Evolutionary conservation across 1,284 basidiomycete species (phyloP), one percentile per base, ranked within the genome.

Genomic region (Phylloporus sp.): DNA sequence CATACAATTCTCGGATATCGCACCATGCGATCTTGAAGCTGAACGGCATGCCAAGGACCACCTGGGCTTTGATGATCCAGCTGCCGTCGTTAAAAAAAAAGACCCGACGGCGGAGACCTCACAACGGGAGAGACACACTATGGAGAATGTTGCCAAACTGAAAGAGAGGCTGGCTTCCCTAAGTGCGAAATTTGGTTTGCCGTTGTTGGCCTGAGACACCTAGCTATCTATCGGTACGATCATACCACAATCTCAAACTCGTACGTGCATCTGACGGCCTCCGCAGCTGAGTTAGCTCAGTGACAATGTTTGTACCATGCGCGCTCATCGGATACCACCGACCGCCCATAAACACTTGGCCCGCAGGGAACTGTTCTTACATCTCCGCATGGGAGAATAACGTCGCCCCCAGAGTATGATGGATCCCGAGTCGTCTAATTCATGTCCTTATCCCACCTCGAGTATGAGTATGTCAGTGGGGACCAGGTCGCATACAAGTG

Each of bases 11-110:
- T 81, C 84, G 20, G 89, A 92, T 67, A 82, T 94, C 64, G 85
- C 81, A 18, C 91, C 90, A 2, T 83, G 80, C 13, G 92, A 94
- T 76, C 68, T 86, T 17, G 88, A 93, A 68, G 92, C 92, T 1
- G 86, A 90, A 68, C 81, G 80, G 60, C 92, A 94, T 74, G 90
- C 88, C 7, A 80, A 80, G 54, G 83, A 88, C 64, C 91, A 92
- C 74, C 74, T 87, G 20, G 82, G 80, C 42, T 68, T 70, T 5
- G 76, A 79, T 34, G 70, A 72, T 51, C 69, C 64, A 29, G 67
- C 63, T n/a, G 65, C 79, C 61, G 77, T 78, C 31, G 71, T 78
- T 31, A 71, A 72, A 58, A 77, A 79, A 62, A 82, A 84, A 59
- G 82, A 82, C 64, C 62, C 85, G 37, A 75, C 5, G 74, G 56